Evolutionary conservation across 2,329 filamentous ascomycete species (phyloP), one percentile per base, ranked within the genome.

Genomic region (Neofusicoccum kwambonambiense): DNA sequence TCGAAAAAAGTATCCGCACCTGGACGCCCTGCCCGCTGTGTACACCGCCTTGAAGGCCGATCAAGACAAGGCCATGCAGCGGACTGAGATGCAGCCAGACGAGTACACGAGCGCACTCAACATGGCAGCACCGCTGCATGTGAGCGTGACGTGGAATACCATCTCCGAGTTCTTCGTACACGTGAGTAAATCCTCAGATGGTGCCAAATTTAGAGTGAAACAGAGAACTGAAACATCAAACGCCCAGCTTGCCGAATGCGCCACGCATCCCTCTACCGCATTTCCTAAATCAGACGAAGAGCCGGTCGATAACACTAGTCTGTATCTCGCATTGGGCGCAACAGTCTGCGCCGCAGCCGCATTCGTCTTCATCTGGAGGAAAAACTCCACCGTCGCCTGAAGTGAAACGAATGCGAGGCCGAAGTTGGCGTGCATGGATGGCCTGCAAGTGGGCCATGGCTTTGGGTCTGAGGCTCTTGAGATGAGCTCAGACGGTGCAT

Each of bases 31-130:
- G 34, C 95, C 95, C 0, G 90, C 92, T 8, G 89, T 99, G 7
- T 99, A 96, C 75, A 92, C 92, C 1, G 95, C 94, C 0, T 83
- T 98, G 66, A 99, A 99, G 78, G 95, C 95, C 2, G 95, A 99
- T 77, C 88, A 90, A 70, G 95, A 99, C 77, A 96, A 97, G 77
- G 96, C 94, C 3, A 97, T 93, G n/a, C 95, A 99, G 79, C 87
- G 95, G 66, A 90, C 91, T 66, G 92, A 97, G 68, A 94, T 97
- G 77, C 76, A 78, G 68, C 95, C 95, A 1, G 95, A 99, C 74
- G 89, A 93, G 68, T 97, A 97, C 78, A 96, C 93, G 0, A 87
- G 89, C 58, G 84, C 86, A 42, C 81, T 96, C 70, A 93, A 91
- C 75, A 96, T 98, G 91, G 89, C 90, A 64, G 89, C 93, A 2